Percentiles rank a stretch among this genome's conserved stretches.
Evolutionary conservation across 768 basidiomycete genomes (phyloP).

Genomic region (Termitomyces sp.): DNA sequence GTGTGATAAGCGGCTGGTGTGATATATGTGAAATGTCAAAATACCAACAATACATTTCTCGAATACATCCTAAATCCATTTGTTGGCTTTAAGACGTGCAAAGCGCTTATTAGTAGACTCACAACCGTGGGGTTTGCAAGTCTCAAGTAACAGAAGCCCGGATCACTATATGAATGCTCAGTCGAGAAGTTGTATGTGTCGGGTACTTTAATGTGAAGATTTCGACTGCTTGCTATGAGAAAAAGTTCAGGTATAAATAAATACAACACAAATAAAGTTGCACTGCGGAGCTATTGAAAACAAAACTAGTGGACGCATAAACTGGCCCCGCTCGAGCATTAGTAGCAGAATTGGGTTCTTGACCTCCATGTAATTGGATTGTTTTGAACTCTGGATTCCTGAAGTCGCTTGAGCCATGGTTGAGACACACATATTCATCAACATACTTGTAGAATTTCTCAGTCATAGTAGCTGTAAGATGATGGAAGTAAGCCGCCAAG

Average conservation of each 20-base stretch:
- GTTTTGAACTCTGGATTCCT: constrained; percentile 73
- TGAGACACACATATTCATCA: too few species aligned
- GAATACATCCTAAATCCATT: constrained; percentile 47
- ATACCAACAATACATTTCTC: constrained; percentile 57
- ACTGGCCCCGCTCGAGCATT: constrained; percentile 77
- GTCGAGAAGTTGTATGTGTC: too few species aligned
- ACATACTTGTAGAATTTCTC: too few species aligned
- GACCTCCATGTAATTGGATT: constrained; percentile 74
- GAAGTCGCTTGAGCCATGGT: too few species aligned
- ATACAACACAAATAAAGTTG: constrained; percentile 37
- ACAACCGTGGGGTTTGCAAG: constrained; percentile 60
- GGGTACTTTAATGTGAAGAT: constrained; percentile 1
- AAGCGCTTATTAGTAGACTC: background rate
- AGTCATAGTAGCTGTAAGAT: too few species aligned
- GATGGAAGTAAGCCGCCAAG: too few species aligned
- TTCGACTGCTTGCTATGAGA: background rate
- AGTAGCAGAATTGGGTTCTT: constrained; percentile 54
- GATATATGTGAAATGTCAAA: too few species aligned
- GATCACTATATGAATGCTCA: background rate
- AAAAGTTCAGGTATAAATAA: constrained; percentile 34
- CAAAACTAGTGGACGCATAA: constrained; percentile 63
- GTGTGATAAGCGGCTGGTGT: too few species aligned
- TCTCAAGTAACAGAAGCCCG: constrained; percentile 40
- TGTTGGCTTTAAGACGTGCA: too few species aligned
- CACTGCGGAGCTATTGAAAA: background rate